Evolutionary conservation across 371 early-diverging fungal species (phyloP), one percentile per base, ranked within the genome.

Genomic region (Polyrhizophydium stewartii): DNA sequence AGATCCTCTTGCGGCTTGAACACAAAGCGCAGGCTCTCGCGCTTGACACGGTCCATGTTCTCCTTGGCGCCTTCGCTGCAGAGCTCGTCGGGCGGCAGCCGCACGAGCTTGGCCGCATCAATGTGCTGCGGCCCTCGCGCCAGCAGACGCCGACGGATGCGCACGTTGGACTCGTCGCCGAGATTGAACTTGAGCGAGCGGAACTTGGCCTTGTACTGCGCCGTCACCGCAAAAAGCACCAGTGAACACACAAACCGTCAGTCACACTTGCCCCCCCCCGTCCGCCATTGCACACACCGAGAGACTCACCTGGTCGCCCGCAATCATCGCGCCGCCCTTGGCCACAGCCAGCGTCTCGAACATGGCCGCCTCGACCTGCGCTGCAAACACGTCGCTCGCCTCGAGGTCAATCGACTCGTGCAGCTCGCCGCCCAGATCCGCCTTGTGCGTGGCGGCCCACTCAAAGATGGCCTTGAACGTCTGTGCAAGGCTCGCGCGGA

Each of bases 81-180:
- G 66, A 92, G 78, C 49, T 89, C 90, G 58, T 89, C 86, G 9
- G 87, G 79, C 0, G 87, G 79, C 72, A 89, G 83, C n/a, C 77
- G 75, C 40, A 89, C 86, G 13, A 92, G 79, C n/a, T 74, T 79
- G 21, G 69, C 65, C 16, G 49, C 49, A 16, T 47, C 49, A 3
- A 47, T 10, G 28, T 47, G 28, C 7, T 7, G 49, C 7, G 22
- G 10, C 7, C 49, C 49, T 16, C 10, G 3, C 0, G 87, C 81
- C n/a, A 88, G 63, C 6, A 92, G 77, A n/a, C 86, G 74, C 6
- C 78, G 58, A 40, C 87, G 87, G 37, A 92, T 84, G 1, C 69
- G 69, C 37, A 78, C 66, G 59, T 91, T 92, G 61, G 80, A 83
- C 67, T 84, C 84, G 70, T 90, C 90, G 62, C 87, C 89, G 28